phyloP scores from a whole-genome alignment of 306 rosid species.

The Carpinus viminea region DNA sequence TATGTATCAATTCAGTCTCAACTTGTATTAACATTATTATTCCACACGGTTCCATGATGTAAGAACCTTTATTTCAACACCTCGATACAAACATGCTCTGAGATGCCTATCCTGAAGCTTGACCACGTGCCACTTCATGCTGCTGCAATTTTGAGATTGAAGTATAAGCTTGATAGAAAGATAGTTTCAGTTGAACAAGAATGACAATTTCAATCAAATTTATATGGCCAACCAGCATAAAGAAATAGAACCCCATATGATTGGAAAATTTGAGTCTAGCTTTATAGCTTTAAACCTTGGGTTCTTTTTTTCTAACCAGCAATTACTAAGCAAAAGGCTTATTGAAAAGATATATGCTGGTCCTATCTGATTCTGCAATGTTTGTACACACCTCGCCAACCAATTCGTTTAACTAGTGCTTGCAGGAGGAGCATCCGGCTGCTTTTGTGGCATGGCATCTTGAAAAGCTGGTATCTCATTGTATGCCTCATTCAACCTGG shows the following conservation, averaged over 20 bases:
- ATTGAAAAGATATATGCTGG: background rate
- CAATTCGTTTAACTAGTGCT: conserved; percentile 28
- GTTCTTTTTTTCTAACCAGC: no score
- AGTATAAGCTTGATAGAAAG: background rate
- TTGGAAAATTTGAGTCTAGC: no score
- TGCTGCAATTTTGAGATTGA: conserved; percentile 3
- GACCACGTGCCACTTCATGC: background rate
- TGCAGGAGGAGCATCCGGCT: conserved; percentile 55
- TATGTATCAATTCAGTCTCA: background rate
- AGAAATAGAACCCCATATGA: no score
- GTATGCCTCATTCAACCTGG: conserved; percentile 65
- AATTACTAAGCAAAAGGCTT: background rate
- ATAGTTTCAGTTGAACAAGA: background rate
- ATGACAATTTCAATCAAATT: background rate
- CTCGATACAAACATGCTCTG: background rate
- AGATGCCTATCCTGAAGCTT: background rate
- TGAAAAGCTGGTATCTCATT: conserved; percentile 50
- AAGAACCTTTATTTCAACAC: background rate
- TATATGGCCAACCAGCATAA: background rate
- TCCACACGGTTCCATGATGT: background rate
- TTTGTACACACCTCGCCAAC: conserved; percentile 11
- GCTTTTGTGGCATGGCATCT: no score
- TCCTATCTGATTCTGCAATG: background rate
- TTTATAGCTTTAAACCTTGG: no score
- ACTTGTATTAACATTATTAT: background rate